Conservation (phyloP, 495 filamentous ascomycete species). For the Evernia prunastri region DNA sequence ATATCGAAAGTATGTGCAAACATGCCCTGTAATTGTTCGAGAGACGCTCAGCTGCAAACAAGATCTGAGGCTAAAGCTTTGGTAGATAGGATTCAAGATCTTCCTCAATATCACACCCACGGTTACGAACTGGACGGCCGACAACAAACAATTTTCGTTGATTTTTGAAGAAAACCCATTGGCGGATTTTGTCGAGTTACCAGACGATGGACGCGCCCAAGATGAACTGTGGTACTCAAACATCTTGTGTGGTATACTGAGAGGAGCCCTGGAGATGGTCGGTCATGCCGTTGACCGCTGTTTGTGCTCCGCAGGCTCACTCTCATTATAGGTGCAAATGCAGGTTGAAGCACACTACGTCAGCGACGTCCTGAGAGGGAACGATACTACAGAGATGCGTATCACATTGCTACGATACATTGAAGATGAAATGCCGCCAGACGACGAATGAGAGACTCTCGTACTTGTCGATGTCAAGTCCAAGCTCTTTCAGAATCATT, state of each 20-base stretch:
- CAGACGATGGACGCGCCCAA: slow-evolving; percentile 90
- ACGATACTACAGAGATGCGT: slow-evolving; percentile 96
- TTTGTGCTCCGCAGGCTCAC: neutral
- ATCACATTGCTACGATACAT: slow-evolving; percentile 90
- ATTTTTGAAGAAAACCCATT: slow-evolving; percentile 96
- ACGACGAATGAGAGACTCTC: slow-evolving; percentile 64
- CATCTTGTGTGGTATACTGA: slow-evolving; percentile 86
- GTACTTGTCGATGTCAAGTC: neutral
- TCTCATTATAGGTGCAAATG: slow-evolving; percentile 71
- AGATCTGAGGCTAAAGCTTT: neutral
- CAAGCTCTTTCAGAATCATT: neutral
- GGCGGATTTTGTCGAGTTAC: slow-evolving; percentile 94
- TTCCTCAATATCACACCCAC: slow-evolving; percentile 97
- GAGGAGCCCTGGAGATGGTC: slow-evolving; percentile 94
- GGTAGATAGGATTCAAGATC: slow-evolving; percentile 93
- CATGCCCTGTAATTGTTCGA: neutral
- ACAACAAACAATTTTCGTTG: slow-evolving; percentile 92
- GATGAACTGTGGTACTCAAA: slow-evolving; percentile 98
- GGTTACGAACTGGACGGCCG: slow-evolving; percentile 89
- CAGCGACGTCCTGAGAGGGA: slow-evolving; percentile 86
- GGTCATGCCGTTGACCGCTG: slow-evolving; percentile 17
- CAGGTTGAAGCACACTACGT: slow-evolving; percentile 97
- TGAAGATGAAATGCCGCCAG: slow-evolving; percentile 93
- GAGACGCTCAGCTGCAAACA: neutral
- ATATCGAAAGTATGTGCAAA: slow-evolving; percentile 68